phyloP scores from a whole-genome alignment of 805 yeast genomes.

The Saccharomycopsis capsularis region DNA sequence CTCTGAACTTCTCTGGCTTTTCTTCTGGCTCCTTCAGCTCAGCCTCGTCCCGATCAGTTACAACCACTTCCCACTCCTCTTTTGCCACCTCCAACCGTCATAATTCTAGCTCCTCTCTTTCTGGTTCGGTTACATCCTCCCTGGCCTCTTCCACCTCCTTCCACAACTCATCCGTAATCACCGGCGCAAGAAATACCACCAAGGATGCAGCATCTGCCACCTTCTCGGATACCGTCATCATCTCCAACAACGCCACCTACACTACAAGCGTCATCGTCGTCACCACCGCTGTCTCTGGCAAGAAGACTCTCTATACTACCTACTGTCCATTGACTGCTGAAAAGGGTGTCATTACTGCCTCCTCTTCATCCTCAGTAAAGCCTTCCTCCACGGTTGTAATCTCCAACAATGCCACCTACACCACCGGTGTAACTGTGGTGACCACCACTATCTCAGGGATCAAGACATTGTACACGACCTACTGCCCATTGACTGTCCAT shows the following conservation, averaged over 20 bases:
- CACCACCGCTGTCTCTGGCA: conserved; percentile 22
- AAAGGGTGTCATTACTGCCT: not conserved
- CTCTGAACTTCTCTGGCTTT: conserved; percentile 4
- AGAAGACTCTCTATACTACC: conserved; percentile 25
- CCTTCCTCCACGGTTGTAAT: conserved; percentile 3
- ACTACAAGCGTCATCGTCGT: conserved; percentile 23
- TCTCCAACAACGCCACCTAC: conserved; percentile 21
- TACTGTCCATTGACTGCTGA: conserved; percentile 26
- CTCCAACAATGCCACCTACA: not conserved
- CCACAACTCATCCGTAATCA: conserved; percentile 1
- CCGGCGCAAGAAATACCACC: conserved; percentile 21
- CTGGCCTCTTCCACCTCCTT: not conserved
- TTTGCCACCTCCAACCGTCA: conserved; percentile 20
- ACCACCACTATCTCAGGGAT: conserved; percentile 22
- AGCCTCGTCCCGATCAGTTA: conserved; percentile 17
- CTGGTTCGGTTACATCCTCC: not conserved
- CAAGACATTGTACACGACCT: conserved; percentile 24
- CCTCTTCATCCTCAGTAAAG: not conserved
- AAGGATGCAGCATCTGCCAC: conserved; percentile 26
- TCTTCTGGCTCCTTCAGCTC: not conserved
- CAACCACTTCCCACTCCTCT: conserved; percentile 19
- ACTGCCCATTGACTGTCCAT: conserved; percentile 24
- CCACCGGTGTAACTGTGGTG: conserved; percentile 23
- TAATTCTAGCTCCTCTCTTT: conserved; percentile 10
- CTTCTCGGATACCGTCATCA: conserved; percentile 26